Evolutionary conservation across 2,329 filamentous ascomycete species (phyloP), one percentile per base, ranked within the genome.

Genomic region (Shiraia bambusicola): DNA sequence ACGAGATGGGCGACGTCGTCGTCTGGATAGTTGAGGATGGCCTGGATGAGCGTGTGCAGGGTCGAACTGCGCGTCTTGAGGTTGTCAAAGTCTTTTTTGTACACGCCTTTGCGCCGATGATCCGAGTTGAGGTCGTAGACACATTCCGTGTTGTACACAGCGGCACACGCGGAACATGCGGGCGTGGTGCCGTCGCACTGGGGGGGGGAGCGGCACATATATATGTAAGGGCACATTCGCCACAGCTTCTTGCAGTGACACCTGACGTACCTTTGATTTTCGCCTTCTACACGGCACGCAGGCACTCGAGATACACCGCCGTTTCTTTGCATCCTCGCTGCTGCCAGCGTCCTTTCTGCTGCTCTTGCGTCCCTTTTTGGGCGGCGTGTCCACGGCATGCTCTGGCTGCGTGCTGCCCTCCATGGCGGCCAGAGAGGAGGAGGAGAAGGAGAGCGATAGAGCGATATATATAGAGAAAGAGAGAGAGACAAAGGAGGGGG

Each of bases 71-170:
- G 83, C 15, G 90, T 91, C 72, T 94, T 94, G 66, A 92, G 79
- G 62, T 82, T 88, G 67, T 95, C 91, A 16, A 87, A 82, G 68
- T 95, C 93, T 70, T 95, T 90, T 62, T 92, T 91, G 69, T 97
- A 97, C 34, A 97, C 93, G 46, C 93, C 93, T 68, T 97, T 97
- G 36, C 93, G 85, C 35, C 93, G 86, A 67, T 96, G 91, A 67
- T 98, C 93, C 44, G 91, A 95, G 64, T 91, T 94, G 3, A 91
- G 92, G 64, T 97, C 92, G 75, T 97, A 97, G 52, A 96, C 78
- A 67, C 93, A 96, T 72, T 87, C 83, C 34, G 88, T 93, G 47
- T 83, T 81, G 65, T 98, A 97, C 40, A 97, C 92, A 56, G 90
- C 95, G 49, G 88, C 83, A 70, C 93, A 98, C n/a, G 93, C 92